Evolutionary conservation across 1,284 basidiomycete genomes (phyloP).

Genomic region (Ceratobasidium papillatum): DNA sequence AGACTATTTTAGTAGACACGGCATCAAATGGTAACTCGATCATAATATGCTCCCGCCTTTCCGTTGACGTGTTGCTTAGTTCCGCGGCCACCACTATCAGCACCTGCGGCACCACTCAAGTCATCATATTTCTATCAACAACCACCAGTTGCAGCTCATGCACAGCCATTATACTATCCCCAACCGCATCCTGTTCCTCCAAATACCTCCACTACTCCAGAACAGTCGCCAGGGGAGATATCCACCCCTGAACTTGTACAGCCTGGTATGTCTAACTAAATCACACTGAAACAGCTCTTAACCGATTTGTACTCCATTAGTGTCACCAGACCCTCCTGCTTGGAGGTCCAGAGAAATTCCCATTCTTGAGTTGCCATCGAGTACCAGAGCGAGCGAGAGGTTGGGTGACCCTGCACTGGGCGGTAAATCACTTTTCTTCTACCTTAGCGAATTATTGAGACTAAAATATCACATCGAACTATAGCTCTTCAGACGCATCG

Average conservation of each 20-base stretch:
- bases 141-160: neutral
- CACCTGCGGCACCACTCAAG: conserved; percentile 1
- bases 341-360: conserved; percentile 3
- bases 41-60: neutral
- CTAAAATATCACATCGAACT: neutral
- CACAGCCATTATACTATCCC: neutral
- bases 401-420: neutral
- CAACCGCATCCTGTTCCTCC: neutral
- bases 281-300: neutral
- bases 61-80: conserved; percentile 1
- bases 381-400: neutral
- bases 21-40: conserved; percentile 19
- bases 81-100: neutral
- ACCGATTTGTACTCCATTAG: neutral
- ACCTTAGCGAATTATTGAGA: neutral
- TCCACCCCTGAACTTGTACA: conserved; percentile 13
- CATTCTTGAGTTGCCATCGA: neutral
- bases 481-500: conserved; percentile 15
- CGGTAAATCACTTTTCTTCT: neutral
- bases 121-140: neutral
- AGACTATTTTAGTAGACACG: neutral
- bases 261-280: neutral
- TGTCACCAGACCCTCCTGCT: neutral
- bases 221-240: neutral
- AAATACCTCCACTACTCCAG: neutral